Conservation (phyloP, 495 filamentous ascomycete genomes). For the Lasiosphaeris hirsuta region DNA sequence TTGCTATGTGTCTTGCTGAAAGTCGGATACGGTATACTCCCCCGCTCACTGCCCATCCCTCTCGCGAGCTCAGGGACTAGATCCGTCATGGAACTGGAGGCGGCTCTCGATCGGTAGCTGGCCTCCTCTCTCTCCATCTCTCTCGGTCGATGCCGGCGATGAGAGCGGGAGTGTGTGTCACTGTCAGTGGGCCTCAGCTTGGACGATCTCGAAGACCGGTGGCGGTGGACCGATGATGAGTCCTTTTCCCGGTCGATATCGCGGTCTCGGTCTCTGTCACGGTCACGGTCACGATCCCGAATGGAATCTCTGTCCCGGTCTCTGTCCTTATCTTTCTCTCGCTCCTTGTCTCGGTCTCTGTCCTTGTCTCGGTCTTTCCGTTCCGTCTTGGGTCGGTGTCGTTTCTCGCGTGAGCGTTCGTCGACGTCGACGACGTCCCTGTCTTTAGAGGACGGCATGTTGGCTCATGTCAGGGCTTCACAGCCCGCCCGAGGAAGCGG, state of each 20-base stretch:
- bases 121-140: slow-evolving; percentile 39
- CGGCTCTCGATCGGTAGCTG: slow-evolving; percentile 23
- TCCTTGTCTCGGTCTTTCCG: slow-evolving; percentile 28
- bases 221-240: slow-evolving; percentile 18
- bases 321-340: slow-evolving; percentile 16
- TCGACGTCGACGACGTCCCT: slow-evolving; percentile 37
- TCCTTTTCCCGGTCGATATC: slow-evolving; percentile 27
- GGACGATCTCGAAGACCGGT: slow-evolving; percentile 36
- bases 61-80: slow-evolving; percentile 50
- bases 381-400: slow-evolving; percentile 34
- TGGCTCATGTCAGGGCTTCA: slow-evolving; percentile 36
- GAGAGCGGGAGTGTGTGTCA: slow-evolving; percentile 36
- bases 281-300: slow-evolving; percentile 15
- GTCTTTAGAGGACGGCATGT: slow-evolving; percentile 47
- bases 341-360: slow-evolving; percentile 16
- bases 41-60: slow-evolving; percentile 39
- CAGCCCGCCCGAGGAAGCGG: slow-evolving; percentile 25
- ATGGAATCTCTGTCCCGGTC: slow-evolving; percentile 15
- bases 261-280: slow-evolving; percentile 24
- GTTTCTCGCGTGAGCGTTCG: slow-evolving; percentile 40
- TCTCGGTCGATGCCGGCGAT: slow-evolving; percentile 38
- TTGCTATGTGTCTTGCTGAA: slow-evolving; percentile 91
- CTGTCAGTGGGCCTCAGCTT: slow-evolving; percentile 37
- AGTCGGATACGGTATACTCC: slow-evolving; percentile 73
- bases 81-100: slow-evolving; percentile 38